Evolutionary conservation across 2,329 filamentous ascomycete species (phyloP), one percentile per base, ranked within the genome.

Genomic region (Aspergillus flavus): DNA sequence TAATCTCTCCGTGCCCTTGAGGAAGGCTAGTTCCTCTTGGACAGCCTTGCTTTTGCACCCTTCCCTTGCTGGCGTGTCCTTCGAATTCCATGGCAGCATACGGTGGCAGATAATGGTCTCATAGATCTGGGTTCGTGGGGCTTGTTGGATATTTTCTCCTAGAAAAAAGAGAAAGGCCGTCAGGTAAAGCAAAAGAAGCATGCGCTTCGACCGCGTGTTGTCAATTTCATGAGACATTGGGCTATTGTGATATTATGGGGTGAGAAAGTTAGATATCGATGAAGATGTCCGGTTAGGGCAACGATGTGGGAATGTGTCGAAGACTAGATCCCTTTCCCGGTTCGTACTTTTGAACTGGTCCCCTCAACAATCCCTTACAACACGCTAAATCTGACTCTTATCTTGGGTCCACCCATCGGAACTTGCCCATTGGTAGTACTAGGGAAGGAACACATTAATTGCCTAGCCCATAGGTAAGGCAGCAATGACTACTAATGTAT

Each of bases 91-190:
- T 58, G 43, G 56, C 12, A 58, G 43, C 6, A 50, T 46, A n/a
- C 28, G 56, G 10, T 48, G 19, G 41, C 56, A 58, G n/a, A 58
- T n/a, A 48, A 58, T 58, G 16, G 41, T 28, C 39, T 57, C 55
- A 23, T 57, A 57, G 16, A 57, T 57, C 4, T 57, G 55, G 11
- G 55, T 57, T 26, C 55, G 55, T 30, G 55, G 55, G 36, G 36
- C 55, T 16, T 46, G 26, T 48, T 58, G 56, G 28, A 58, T 58
- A 6, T 48, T 58, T 50, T 58, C 56, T 32, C 48, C 48, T 4
- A 52, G 48, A 16, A 30, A 52, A 52, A 52, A 52, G 26, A 52
- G 23, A 11, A 52, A 52, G 48, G 48, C 48, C 28, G 48, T 52
- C 28, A 52, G 28, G 10, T 28, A 52, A 32, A 30, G 26, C 48